Evolutionary conservation across 768 basidiomycete species (phyloP), one percentile per base, ranked within the genome.

Genomic region (Podaxis sp.): DNA sequence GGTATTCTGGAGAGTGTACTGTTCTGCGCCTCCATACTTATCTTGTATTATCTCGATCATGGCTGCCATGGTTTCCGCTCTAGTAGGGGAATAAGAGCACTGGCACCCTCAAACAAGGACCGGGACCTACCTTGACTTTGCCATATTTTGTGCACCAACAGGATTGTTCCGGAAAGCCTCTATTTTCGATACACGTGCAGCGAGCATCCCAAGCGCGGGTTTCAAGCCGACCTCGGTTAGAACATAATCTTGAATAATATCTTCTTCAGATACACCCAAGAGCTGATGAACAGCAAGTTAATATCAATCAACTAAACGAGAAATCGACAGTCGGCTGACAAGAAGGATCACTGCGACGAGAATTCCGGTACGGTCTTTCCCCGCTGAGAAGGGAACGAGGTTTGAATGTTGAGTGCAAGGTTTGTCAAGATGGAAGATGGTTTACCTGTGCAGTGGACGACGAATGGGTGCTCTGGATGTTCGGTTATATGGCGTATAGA

Each of bases 401-500:
- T 27, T 50, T 58, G 18, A 16, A 44, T 18, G 7, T 18, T 16
- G 16, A 44, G 13, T 6, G 14, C 42, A 7, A n/a, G 6, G 16
- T 44, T 44, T 21, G 42, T 16, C 32, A 32, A 32, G 7, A 32
- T 32, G 32, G 32, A 28, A 11, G n/a, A 10, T 9, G 23, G 57
- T 68, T 42, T 42, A 78, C 79, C 76, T 36, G 78, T 79, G 65
- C 79, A 81, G 62, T 79, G 77, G 14, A 79, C 66, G 23, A 81
- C 63, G 62, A 73, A 76, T 7, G 75, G 74, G 36, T 76, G 69
- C 38, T 75, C 70, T 10, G 76, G 75, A 27, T 72, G 57, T 50
- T 79, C 74, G 7, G 72, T 64, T 11, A 82, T 61, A 57, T 78
- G 75, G 13, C 69, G 52, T 25, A 81, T 70, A 37, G 79, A 71